Base-by-base conservation (phyloP, 495 filamentous ascomycete genomes). In the Xylaria intraflava region DNA sequence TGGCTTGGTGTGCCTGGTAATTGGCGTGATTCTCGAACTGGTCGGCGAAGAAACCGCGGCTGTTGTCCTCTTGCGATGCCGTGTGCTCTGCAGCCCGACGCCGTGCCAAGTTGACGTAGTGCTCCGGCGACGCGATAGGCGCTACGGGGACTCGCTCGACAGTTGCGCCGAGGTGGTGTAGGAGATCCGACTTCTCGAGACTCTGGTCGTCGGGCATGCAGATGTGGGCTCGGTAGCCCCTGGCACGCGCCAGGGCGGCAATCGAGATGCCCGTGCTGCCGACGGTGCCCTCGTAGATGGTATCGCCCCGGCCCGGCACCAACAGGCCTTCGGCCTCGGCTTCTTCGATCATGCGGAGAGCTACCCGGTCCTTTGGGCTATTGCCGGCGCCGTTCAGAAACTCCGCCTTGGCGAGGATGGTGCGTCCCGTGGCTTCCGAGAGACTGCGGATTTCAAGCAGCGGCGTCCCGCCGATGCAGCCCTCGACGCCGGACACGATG, bases 141-240 rank as follows among this genome's bases (percentile, higher is more conserved):
- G 93, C 92, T 20, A 90, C 89, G 11, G 84, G 83, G 2, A 97
- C 90, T 38, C 88, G 82, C 68, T 95, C 89, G 11, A 97, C 90
- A 16, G 81, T 81, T 6, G 93, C 94, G 57, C 93, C 94, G 10
- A 99, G 83, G 64, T 92, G 90, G 56, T 86, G 80, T 12, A 99
- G 83, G 19, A 97, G 79, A 54, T 87, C 81, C 9, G 87, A 89
- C 62, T 99, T 99, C 68, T 97, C 93, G 46, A 74, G 75, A 46
- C 84, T 82, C 71, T 95, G 88, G 75, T 99, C 93, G 62, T 87
- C 81, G 31, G 93, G 94, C 89, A 99, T 95, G 76, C 89, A 95
- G 58, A 99, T 99, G 67, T 97, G 86, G 6, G 90, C 89, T 36
- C 86, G 76, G 67, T 96, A 97, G 16, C 94, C 94, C 58, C 84